A percentile compares a stretch with the other conserved stretches of the same genome.
These are phyloP conservation scores for Cafeteria roenbergensis DNA, from an alignment of 108 stramenopile genomes.

Conservation along the genomic window DNA sequence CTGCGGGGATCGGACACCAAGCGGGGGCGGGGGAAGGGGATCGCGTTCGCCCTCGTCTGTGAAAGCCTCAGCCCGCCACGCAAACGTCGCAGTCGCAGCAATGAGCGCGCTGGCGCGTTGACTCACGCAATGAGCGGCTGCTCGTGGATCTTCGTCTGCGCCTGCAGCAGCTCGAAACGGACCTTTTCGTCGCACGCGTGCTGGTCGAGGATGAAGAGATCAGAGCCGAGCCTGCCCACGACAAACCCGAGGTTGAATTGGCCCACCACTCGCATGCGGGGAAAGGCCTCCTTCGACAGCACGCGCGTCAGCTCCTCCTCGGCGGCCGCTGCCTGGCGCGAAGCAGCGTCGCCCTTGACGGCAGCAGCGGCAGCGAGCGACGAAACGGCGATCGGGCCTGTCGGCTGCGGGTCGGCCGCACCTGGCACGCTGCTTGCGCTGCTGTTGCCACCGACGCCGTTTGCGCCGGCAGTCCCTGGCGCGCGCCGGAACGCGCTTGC, in stretches of 20 bases:
- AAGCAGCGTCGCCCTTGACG: background rate
- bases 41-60: conserved; percentile 1
- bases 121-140: conserved; percentile 22
- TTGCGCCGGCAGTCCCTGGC: too few relatives aligned
- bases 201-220: conserved; percentile 49
- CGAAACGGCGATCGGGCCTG: background rate
- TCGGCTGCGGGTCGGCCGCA: too few relatives aligned
- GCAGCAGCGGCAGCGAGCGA: background rate
- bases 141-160: conserved; percentile 20
- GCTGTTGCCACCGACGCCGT: too few relatives aligned
- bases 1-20: background rate
- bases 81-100: conserved; percentile 4
- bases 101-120: too few relatives aligned
- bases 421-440: too few relatives aligned
- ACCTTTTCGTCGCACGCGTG: conserved; percentile 52
- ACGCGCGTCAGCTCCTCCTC: background rate
- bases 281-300: conserved; percentile 30
- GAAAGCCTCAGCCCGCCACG: background rate
- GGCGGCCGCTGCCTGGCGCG: background rate
- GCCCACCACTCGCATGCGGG: conserved; percentile 33
- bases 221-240: conserved; percentile 24
- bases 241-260: conserved; percentile 52
- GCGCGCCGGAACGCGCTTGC: too few relatives aligned
- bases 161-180: conserved; percentile 34
- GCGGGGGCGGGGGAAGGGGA: background rate